These are phyloP conservation scores for Botrytis fragariae DNA, from an alignment of 2,329 filamentous ascomycete genomes.

Conservation along the genomic window DNA sequence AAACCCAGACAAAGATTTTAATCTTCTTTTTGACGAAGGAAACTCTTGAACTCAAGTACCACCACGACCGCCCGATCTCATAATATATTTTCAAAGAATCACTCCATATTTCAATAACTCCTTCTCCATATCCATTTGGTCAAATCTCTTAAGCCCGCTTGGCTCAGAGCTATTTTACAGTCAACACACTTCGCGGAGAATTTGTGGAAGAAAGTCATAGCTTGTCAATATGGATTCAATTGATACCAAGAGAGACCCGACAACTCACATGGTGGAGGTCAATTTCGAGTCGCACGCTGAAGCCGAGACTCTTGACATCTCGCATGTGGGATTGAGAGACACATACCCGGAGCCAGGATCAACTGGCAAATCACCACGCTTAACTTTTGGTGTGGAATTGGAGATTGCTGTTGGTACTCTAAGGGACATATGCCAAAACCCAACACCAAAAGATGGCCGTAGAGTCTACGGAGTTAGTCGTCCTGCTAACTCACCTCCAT, in stretches of 20 bases:
- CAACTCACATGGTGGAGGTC: neutral
- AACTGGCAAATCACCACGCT: conserved; percentile 7
- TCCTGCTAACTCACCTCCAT: neutral
- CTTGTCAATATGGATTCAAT: neutral
- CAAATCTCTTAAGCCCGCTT: neutral
- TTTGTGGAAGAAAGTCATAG: neutral
- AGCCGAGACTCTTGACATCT: neutral
- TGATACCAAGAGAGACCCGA: neutral
- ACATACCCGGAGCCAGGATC: neutral
- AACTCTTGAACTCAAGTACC: neutral
- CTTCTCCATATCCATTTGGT: neutral
- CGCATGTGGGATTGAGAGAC: neutral
- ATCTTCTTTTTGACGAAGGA: neutral
- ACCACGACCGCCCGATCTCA: neutral
- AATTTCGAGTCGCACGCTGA: neutral
- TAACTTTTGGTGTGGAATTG: conserved; percentile 18
- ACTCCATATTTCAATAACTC: neutral
- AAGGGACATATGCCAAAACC: neutral
- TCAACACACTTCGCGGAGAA: neutral
- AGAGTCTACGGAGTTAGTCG: neutral
- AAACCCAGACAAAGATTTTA: neutral
- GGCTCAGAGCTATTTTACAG: neutral
- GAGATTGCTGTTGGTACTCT: conserved; percentile 16
- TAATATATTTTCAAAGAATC: neutral
- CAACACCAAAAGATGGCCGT: neutral